Evolutionary conservation across 2,329 filamentous ascomycete species (phyloP), one percentile per base, ranked within the genome.

Genomic region (Fusarium oligoseptatum): DNA sequence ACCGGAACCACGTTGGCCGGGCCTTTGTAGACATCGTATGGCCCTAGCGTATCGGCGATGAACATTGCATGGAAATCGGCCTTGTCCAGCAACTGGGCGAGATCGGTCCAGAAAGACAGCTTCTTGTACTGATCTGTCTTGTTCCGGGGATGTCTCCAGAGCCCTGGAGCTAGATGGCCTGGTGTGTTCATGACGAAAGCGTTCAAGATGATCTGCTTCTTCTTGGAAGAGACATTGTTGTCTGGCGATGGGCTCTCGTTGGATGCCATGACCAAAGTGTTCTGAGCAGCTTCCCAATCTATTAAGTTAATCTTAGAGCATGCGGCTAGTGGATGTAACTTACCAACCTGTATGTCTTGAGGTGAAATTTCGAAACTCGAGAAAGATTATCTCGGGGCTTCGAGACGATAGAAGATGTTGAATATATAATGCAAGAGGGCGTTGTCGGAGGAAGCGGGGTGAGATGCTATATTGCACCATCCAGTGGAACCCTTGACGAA

Each of bases 31-130:
- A 62, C 41, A 15, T 62, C 60, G 4, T 62, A 62, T 3, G 60
- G 60, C 0, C 60, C 60, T 2, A 62, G 41, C 0, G 60, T 62
- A 37, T 62, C 60, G 0, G 60, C 60, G 4, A 62, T 62, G 41
- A 62, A 62, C 62, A 88, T 84, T 24, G 83, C 86, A 68, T 88
- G 87, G 68, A 88, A 88, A 36, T 85, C 85, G 20, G 84, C 85
- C 12, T 69, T 62, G 15, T 83, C 82, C 37, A 88, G 85, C 1
- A 88, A 81, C 60, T 87, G 82, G 1, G 87, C 86, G 1, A 88
- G 77, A 0, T 82, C 75, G 1, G 85, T 84, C 87, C 87, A 88
- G 72, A 85, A 83, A 20, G 84, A 64, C 11, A 77, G 15, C 12
- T 72, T 68, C n/a, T 64, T 77, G 63, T 77, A 77, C 34, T 73